These are phyloP conservation scores for Wolfiporia cocos DNA, from an alignment of 1,284 basidiomycete genomes.

Conservation along the genomic window DNA sequence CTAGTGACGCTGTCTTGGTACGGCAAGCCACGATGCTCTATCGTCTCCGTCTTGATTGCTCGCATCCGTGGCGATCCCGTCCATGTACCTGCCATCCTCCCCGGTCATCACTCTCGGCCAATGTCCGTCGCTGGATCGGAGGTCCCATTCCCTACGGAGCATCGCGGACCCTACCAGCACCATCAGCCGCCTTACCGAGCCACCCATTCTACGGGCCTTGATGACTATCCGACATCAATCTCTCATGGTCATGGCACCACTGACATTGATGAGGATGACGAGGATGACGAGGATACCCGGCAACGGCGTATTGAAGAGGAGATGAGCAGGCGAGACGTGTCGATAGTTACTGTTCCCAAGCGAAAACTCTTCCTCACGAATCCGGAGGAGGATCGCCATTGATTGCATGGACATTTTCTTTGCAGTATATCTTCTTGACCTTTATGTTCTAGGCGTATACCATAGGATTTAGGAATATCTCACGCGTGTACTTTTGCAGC, in stretches of 20 bases:
- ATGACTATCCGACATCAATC: slow-evolving; percentile 32
- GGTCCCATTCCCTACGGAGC: slow-evolving; percentile 39
- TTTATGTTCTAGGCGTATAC: slow-evolving; percentile 11
- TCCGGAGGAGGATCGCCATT: slow-evolving; percentile 32
- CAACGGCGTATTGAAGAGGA: slow-evolving; percentile 74
- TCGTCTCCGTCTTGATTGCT: slow-evolving; percentile 43
- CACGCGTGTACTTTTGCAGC: slow-evolving; percentile 10
- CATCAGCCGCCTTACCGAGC: slow-evolving; percentile 54
- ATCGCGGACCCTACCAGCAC: slow-evolving; percentile 51
- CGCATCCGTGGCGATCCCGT: slow-evolving; percentile 35
- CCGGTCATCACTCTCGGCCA: slow-evolving; percentile 27
- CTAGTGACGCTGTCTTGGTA: slow-evolving; percentile 51
- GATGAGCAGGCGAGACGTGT: slow-evolving; percentile 71
- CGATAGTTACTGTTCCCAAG: slow-evolving; percentile 73
- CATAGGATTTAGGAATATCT: slow-evolving; percentile 14
- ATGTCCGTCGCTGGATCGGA: slow-evolving; percentile 36
- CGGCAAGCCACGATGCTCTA: slow-evolving; percentile 49
- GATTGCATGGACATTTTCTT: slow-evolving; percentile 9
- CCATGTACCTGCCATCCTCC: slow-evolving; percentile 13
- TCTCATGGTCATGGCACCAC: slow-evolving; percentile 24
- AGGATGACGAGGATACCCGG: slow-evolving; percentile 64
- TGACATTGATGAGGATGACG: slow-evolving; percentile 56
- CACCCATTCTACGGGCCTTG: slow-evolving; percentile 28
- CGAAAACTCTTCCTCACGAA: slow-evolving; percentile 69
- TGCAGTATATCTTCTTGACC: slow-evolving; percentile 6